phyloP scores from a whole-genome alignment of 75 land plant genomes.

The Sequoia sempervirens region DNA sequence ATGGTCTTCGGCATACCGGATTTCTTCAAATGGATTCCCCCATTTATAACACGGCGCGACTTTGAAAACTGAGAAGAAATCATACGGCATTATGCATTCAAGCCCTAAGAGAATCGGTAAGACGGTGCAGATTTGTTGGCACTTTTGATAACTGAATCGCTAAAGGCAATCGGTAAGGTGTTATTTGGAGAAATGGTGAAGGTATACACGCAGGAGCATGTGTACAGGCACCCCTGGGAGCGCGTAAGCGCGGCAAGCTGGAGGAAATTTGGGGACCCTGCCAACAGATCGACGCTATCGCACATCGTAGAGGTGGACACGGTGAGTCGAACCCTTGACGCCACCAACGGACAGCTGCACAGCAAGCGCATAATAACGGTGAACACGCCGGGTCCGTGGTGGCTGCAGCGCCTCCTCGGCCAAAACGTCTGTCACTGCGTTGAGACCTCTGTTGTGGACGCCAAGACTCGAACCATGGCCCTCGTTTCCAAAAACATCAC shows the following conservation, averaged over 20 bases:
- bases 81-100: too few relatives aligned
- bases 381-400: constrained; percentile 76
- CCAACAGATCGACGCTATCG: constrained; percentile 35
- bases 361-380: constrained; percentile 73
- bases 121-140: too few relatives aligned
- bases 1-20: too few relatives aligned
- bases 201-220: constrained; percentile 86
- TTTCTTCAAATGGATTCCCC: too few relatives aligned
- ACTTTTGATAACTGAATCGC: too few relatives aligned
- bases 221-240: constrained; percentile 94
- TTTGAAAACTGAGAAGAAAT: too few relatives aligned
- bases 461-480: constrained; percentile 55
- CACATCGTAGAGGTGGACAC: constrained; percentile 91
- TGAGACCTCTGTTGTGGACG: constrained; percentile 77
- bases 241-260: constrained; percentile 88
- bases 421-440: constrained; percentile 79
- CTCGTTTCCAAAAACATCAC: constrained; percentile 71
- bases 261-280: constrained; percentile 87
- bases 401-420: constrained; percentile 75
- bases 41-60: too few relatives aligned
- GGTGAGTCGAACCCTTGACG: constrained; percentile 56
- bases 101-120: too few relatives aligned
- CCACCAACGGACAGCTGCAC: constrained; percentile 46
- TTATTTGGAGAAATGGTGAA: constrained; percentile 28
- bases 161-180: too few relatives aligned